phyloP scores from a whole-genome alignment of 2,329 filamentous ascomycete species.

The Trichoderma sp. region DNA sequence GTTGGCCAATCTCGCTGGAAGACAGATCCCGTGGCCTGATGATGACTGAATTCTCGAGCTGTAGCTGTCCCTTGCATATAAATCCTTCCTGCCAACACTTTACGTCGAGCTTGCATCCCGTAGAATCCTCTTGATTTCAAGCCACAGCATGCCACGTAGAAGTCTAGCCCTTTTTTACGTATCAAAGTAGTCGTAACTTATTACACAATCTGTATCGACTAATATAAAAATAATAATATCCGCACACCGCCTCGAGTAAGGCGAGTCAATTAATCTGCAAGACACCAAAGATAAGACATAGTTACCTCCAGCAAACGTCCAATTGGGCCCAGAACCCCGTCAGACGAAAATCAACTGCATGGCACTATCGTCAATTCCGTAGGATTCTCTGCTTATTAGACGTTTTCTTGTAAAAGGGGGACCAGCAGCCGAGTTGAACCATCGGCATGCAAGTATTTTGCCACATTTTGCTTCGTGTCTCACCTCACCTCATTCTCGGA shows the following conservation, averaged over 20 bases:
- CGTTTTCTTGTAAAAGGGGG: too few relatives aligned
- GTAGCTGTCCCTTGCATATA: slow-evolving; percentile 13
- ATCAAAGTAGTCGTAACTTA: background rate
- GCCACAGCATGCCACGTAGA: slow-evolving; percentile 12
- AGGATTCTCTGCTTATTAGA: background rate
- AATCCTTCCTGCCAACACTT: slow-evolving; percentile 9
- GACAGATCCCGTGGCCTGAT: background rate
- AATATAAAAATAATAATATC: background rate
- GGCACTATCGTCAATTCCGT: background rate
- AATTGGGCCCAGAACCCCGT: background rate
- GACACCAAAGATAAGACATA: background rate
- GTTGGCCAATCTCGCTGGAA: background rate
- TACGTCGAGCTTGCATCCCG: background rate
- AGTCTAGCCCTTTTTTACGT: background rate
- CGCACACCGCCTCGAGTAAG: background rate
- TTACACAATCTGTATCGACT: background rate
- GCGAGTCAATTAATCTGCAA: background rate
- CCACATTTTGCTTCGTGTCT: background rate
- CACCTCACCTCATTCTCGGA: background rate
- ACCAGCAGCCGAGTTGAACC: too few relatives aligned
- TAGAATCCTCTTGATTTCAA: background rate
- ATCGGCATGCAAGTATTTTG: background rate
- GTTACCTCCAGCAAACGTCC: too few relatives aligned
- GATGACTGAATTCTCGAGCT: background rate
- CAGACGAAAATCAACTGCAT: background rate